Percentiles rank a stretch among this genome's conserved stretches.
Evolutionary conservation across 2,329 filamentous ascomycete species (phyloP).

Genomic region (Penicillium crustosum): DNA sequence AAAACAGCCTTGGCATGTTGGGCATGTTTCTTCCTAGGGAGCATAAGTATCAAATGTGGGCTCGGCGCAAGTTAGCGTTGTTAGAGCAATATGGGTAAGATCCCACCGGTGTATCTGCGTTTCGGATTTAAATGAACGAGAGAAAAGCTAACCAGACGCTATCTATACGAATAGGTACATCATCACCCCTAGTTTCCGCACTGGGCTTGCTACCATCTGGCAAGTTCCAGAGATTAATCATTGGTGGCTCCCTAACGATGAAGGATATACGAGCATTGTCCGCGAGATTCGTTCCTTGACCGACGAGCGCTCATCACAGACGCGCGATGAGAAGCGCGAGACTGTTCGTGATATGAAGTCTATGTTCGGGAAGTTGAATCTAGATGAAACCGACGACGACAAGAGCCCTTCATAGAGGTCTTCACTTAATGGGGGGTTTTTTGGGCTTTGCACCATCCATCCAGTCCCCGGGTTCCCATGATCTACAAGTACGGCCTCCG

Average conservation of each 20-base stretch:
- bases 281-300: slow-evolving; percentile 78
- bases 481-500: background rate
- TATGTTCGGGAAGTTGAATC: slow-evolving; percentile 64
- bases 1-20: slow-evolving; percentile 73
- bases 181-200: slow-evolving; percentile 71
- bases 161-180: slow-evolving; percentile 66
- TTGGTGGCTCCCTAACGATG: slow-evolving; percentile 89
- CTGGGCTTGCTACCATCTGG: slow-evolving; percentile 74
- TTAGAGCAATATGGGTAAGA: slow-evolving; percentile 77
- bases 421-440: slow-evolving; percentile 1
- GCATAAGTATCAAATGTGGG: slow-evolving; percentile 71
- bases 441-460: background rate
- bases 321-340: slow-evolving; percentile 55
- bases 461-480: background rate
- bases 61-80: slow-evolving; percentile 72
- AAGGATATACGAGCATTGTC: slow-evolving; percentile 71
- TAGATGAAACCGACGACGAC: slow-evolving; percentile 47
- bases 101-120: background rate
- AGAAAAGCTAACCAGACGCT: slow-evolving; percentile 2
- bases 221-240: slow-evolving; percentile 66
- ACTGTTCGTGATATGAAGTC: slow-evolving; percentile 73
- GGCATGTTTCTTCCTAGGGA: slow-evolving; percentile 79
- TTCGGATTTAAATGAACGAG: background rate
- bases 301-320: slow-evolving; percentile 67
- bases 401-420: slow-evolving; percentile 25